Evolutionary conservation across 2,329 filamentous ascomycete species (phyloP).

Genomic region (Fusarium armeniacum): DNA sequence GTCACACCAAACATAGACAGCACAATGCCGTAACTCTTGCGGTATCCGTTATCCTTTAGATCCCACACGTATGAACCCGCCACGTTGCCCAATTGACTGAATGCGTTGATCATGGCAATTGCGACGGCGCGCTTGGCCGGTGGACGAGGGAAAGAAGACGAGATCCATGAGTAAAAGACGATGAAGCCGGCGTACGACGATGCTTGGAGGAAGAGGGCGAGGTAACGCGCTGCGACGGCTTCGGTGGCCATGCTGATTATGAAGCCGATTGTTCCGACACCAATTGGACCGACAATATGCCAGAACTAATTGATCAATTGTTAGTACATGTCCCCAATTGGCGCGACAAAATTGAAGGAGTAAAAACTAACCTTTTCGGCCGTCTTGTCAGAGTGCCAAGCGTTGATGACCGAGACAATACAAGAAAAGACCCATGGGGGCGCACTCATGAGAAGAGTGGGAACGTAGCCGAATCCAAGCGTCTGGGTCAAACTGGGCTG

Average conservation of each 20-base stretch:
- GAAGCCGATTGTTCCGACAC: constrained; percentile 68
- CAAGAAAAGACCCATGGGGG: constrained; percentile 72
- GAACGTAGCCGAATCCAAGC: constrained; percentile 65
- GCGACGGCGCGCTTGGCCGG: constrained; percentile 73
- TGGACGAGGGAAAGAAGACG: constrained; percentile 68
- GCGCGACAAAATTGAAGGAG: background rate
- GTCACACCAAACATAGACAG: constrained; percentile 74
- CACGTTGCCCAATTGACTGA: constrained; percentile 70
- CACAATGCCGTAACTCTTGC: constrained; percentile 75
- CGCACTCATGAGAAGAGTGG: constrained; percentile 68
- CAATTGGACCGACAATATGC: constrained; percentile 68
- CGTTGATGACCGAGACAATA: constrained; percentile 67
- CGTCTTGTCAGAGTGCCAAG: constrained; percentile 68
- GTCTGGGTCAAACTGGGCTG: constrained; percentile 65
- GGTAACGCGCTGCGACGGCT: constrained; percentile 69
- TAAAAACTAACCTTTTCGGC: constrained; percentile 63
- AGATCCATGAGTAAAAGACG: constrained; percentile 71
- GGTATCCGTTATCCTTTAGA: constrained; percentile 70
- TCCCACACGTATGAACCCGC: constrained; percentile 75
- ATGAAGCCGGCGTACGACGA: constrained; percentile 71
- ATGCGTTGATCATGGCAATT: constrained; percentile 72
- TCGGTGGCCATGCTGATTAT: constrained; percentile 71
- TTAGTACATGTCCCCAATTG: background rate
- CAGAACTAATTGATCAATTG: constrained; percentile 60
- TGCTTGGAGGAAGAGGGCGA: constrained; percentile 72